A percentile compares a stretch with the other conserved stretches of the same genome.
phyloP scores from a whole-genome alignment of 441 rosid species.

The Jatropha multifida region DNA sequence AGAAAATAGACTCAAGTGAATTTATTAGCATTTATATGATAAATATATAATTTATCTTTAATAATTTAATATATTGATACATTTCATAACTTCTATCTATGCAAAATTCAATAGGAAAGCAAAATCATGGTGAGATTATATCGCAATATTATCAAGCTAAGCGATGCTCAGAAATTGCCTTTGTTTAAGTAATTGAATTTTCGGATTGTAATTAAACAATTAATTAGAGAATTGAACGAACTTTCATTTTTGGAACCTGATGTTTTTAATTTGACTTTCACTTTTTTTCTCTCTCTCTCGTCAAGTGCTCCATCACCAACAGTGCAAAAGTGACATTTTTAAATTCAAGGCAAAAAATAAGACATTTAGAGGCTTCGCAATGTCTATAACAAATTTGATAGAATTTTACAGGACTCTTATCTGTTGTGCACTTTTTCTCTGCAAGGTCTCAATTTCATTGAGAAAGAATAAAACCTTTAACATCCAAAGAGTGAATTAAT shows the following conservation, averaged over 20 bases:
- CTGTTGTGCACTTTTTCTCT: constrained; percentile 66
- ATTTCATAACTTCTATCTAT: too few species aligned
- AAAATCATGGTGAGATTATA: constrained; percentile 40
- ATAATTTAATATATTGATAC: too few species aligned
- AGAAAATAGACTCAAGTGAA: too few species aligned
- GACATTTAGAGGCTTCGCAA: constrained; percentile 70
- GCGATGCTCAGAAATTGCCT: constrained; percentile 62
- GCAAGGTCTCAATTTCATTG: constrained; percentile 53
- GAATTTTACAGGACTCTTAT: constrained; percentile 72
- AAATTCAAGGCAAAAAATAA: constrained; percentile 70
- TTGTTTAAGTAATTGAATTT: constrained; percentile 63
- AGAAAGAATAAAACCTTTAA: too few species aligned
- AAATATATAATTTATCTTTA: too few species aligned
- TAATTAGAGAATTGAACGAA: neutral
- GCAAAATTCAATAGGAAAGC: too few species aligned
- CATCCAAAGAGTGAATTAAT: too few species aligned
- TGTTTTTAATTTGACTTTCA: neutral
- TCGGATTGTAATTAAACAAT: neutral
- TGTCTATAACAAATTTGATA: constrained; percentile 60
- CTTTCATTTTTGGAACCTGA: too few species aligned
- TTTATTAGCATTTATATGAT: too few species aligned
- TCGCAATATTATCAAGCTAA: constrained; percentile 68
- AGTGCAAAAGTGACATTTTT: constrained; percentile 81
- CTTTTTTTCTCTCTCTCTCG: neutral
- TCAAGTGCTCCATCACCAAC: constrained; percentile 73